Base-by-base conservation (phyloP, 495 filamentous ascomycete species). In the Aspergillus haitiensis region DNA sequence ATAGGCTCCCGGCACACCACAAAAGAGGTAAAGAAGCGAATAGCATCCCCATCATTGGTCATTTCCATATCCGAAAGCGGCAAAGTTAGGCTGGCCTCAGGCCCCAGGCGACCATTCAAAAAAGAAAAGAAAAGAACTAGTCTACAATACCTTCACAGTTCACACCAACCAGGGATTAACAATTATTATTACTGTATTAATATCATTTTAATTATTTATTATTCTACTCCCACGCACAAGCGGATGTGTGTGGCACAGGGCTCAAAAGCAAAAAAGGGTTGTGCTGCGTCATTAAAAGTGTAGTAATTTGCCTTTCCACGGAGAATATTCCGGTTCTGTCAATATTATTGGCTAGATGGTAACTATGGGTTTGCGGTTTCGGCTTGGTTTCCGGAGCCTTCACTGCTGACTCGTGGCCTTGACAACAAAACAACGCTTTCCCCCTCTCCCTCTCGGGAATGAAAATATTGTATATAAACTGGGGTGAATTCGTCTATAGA, bases 1-100 rank as follows among this genome's bases (percentile, higher is more conserved):
- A 47, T 18, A 47, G 44, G 44, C 44, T 46, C 42, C 6, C 42
- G 7, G 42, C 7, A 13, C 42, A 46, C 42, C 42, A 46, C 42
- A 13, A 16, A 46, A 46, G n/a, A 47, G n/a, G n/a, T 8, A 47
- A 18, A 15, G 9, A 18, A 16, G n/a, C 27, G 18, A 59, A 59
- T 52, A 7, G 48, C 32, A 36, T 46, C 39, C 9, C 39, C 18
- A 59, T 27, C 49, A 59, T 53, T 59, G 48, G 49, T 47, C 56
- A 59, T 57, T 13, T 9, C 12, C 27, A 16, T 31, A 8, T 33
- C 40, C 32, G 18, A 15, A 35, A 36, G 10, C 12, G 52, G 52
- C 44, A 45, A 15, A 13, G 52, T 34, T 37, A 37, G 31, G 31
- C 13, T 4, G 37, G 21, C 21, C 21, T 27, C 21, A 27, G 21